A percentile compares a stretch with the other conserved stretches of the same genome.
These are phyloP conservation scores for Paecilomyces fulvus DNA, from an alignment of 2,329 filamentous ascomycete genomes.

Conservation along the genomic window DNA sequence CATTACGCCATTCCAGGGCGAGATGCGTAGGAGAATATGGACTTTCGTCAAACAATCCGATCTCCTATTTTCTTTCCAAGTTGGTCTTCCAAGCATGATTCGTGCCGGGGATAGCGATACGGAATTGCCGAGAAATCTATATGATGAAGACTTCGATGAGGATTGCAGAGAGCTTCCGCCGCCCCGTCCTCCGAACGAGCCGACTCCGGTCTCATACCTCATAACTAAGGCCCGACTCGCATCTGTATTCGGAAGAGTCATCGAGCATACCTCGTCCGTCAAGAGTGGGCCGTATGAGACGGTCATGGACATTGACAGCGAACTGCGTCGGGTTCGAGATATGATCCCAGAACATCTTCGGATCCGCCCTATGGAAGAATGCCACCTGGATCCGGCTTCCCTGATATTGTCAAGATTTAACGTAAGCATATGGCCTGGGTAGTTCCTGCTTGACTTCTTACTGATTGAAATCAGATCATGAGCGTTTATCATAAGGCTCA, in stretches of 20 bases:
- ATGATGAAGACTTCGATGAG: conserved; percentile 58
- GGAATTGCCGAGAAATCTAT: conserved; percentile 51
- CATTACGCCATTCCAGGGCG: conserved; percentile 53
- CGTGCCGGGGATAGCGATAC: conserved; percentile 57
- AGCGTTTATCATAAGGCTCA: conserved; percentile 82
- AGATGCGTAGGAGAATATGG: conserved; percentile 47
- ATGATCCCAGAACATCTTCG: conserved; percentile 72
- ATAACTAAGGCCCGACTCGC: conserved; percentile 38
- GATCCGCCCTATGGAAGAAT: conserved; percentile 65
- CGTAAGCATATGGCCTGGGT: conserved; percentile 17
- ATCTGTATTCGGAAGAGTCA: conserved; percentile 36
- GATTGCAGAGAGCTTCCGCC: conserved; percentile 48
- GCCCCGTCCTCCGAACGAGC: conserved; percentile 48
- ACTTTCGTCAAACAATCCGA: conserved; percentile 50
- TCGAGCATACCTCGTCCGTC: conserved; percentile 35
- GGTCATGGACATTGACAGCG: conserved; percentile 51
- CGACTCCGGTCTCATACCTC: conserved; percentile 47
- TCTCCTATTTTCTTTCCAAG: conserved; percentile 56
- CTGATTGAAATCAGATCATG: conserved; percentile 45
- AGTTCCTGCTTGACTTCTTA: background rate
- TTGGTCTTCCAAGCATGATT: conserved; percentile 60
- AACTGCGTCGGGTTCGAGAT: conserved; percentile 49
- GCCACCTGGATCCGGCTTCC: conserved; percentile 58
- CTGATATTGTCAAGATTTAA: conserved; percentile 74
- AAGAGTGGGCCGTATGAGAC: conserved; percentile 48